A percentile compares a stretch with the other conserved stretches of the same genome.
phyloP scores from a whole-genome alignment of 352 stramenopile genomes.

The Thalassiosira allenii region DNA sequence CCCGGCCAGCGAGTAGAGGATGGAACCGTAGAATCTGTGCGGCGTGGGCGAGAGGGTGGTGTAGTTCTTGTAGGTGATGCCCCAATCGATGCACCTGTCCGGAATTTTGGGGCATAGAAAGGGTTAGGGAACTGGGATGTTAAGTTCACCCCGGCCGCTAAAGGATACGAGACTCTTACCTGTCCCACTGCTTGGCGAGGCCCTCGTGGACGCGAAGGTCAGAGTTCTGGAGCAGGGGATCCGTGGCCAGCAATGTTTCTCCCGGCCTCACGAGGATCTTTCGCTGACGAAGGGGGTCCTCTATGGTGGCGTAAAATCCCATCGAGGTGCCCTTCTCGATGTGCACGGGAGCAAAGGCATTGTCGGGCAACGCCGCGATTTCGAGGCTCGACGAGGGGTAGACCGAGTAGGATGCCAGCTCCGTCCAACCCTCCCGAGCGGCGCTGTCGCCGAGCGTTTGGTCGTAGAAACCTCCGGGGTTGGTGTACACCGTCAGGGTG shows the following conservation, averaged over 20 bases:
- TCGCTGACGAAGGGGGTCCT: constrained; percentile 11
- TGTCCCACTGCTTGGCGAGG: constrained; percentile 28
- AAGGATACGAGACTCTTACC: no score
- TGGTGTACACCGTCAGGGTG: constrained; percentile 16
- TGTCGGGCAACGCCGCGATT: constrained; percentile 1
- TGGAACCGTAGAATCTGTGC: no score
- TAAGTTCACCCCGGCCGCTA: no score
- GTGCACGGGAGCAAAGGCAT: constrained; percentile 24
- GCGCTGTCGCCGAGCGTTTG: constrained; percentile 9
- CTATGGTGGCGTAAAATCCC: constrained; percentile 27
- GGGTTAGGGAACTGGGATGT: no score
- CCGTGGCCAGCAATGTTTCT: neutral
- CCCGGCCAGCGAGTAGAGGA: no score
- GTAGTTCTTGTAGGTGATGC: no score
- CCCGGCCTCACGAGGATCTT: neutral
- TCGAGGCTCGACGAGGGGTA: neutral
- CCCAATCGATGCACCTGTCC: no score
- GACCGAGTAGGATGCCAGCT: constrained; percentile 3
- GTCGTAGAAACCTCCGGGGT: constrained; percentile 22
- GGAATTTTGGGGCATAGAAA: no score
- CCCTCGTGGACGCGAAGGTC: constrained; percentile 19
- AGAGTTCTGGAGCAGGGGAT: constrained; percentile 15
- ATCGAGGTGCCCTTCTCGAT: constrained; percentile 22
- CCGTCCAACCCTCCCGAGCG: neutral
- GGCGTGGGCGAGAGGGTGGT: no score